phyloP scores from a whole-genome alignment of 345 rosid species.

The Camelina hispida region DNA sequence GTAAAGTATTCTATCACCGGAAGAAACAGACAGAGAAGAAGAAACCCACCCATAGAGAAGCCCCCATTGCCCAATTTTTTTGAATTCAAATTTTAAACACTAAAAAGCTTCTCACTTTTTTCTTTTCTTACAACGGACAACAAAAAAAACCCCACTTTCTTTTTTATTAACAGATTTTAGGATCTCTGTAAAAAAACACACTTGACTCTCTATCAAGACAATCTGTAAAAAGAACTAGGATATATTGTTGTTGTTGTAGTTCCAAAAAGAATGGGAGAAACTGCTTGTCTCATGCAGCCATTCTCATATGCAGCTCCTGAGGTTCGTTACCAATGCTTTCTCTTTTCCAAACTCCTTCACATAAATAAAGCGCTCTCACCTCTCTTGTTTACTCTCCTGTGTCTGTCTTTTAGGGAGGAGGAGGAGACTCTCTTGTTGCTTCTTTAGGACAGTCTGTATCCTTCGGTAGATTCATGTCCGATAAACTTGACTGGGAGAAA shows the following conservation, averaged over 20 bases:
- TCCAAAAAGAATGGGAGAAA: slow-evolving; percentile 67
- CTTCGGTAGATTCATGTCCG: slow-evolving; percentile 89
- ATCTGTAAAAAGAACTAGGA: slow-evolving; percentile 7
- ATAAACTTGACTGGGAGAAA: slow-evolving; percentile 90
- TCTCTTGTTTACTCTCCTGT: slow-evolving; percentile 16
- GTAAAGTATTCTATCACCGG: background rate
- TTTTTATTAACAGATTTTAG: background rate
- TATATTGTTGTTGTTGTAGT: background rate
- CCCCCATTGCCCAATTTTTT: slow-evolving; percentile 13
- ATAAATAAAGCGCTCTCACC: no score
- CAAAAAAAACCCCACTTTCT: slow-evolving; percentile 4
- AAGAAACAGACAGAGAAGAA: slow-evolving; percentile 14
- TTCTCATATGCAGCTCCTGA: slow-evolving; percentile 75
- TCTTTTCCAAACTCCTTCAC: background rate
- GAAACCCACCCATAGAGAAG: background rate
- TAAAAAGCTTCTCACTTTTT: slow-evolving; percentile 15
- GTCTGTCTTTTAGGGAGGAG: slow-evolving; percentile 41
- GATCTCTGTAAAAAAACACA: background rate
- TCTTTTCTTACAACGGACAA: slow-evolving; percentile 33
- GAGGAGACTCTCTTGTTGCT: slow-evolving; percentile 62
- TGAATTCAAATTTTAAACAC: slow-evolving; percentile 46
- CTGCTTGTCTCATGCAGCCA: slow-evolving; percentile 87
- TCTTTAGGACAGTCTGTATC: slow-evolving; percentile 83
- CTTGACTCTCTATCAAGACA: slow-evolving; percentile 4
- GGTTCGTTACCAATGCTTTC: slow-evolving; percentile 42